Evolutionary conservation across 805 yeast species (phyloP), one percentile per base, ranked within the genome.

Genomic region (Barnettozyma sucrosica): DNA sequence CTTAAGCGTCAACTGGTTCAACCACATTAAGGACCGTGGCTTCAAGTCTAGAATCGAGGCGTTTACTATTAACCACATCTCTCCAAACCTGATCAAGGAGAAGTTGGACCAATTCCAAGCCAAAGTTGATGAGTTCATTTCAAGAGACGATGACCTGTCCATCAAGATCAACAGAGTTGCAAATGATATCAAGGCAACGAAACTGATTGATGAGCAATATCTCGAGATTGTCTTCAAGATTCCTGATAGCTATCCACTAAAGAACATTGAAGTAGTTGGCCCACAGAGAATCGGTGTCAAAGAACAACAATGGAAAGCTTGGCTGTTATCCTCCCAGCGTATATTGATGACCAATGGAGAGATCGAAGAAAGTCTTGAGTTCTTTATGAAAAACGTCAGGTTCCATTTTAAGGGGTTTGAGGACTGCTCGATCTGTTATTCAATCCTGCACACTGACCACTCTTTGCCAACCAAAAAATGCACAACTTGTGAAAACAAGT

Each of bases 401-500:
- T 72, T 86, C 56, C 95, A 90, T 62, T 90, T 95, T 64, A 85
- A 90, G 8, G 97, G 97, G 0, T 89, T 88, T 54, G 97, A 89
- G 59, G 98, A 92, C 51, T 93, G 99, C 75, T 96, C 98, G 3
- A 89, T 93, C 55, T 93, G 99, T 65, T 93, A 93, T 65, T 85
- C 96, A 14, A 84, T 92, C 48, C 69, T 93, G 53, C 96, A 90
- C 61, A 75, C 75, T 13, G 97, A 89, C 59, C 87, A 86, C 58
- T 84, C 96, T 7, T 74, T 93, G 49, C 99, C 99, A 7, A 80
- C 89, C 43, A 90, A 89, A 66, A 76, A 76, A 3, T 93, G 99
- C 67, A 72, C 84, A 14, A 89, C 96, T 0, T 93, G 99, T 74
- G 80, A 80, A 60, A 92, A 93, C 72, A 88, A 85, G 63, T 93